A percentile compares a stretch with the other conserved stretches of the same genome.
These are phyloP conservation scores for Chernovozyma sophiae-reginae DNA, from an alignment of 1,139 yeast species.

Conservation along the genomic window DNA sequence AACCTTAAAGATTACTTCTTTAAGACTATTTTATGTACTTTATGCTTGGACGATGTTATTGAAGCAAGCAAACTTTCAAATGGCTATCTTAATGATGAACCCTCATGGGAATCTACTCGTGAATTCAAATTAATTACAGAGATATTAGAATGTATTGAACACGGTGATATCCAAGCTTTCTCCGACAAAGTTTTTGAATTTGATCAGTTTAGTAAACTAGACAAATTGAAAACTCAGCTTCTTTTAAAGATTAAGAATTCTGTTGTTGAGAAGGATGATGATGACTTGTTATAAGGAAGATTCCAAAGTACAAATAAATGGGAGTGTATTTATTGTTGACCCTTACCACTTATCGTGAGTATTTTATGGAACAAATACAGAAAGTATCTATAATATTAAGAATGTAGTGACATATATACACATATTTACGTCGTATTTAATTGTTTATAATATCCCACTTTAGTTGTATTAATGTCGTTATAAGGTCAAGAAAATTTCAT, in stretches of 20 bases:
- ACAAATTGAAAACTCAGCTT: constrained; percentile 87
- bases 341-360: too few relatives aligned
- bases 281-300: constrained; percentile 30
- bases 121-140: constrained; percentile 68
- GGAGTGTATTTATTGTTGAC: too few relatives aligned
- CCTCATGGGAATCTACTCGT: constrained; percentile 71
- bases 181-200: constrained; percentile 74
- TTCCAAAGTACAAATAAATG: too few relatives aligned
- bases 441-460: too few relatives aligned
- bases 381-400: too few relatives aligned
- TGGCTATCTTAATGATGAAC: constrained; percentile 67
- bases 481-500: too few relatives aligned
- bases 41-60: constrained; percentile 80
- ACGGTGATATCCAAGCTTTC: constrained; percentile 75
- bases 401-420: not conserved
- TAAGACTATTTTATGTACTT: constrained; percentile 75
- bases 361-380: too few relatives aligned
- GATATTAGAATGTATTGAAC: constrained; percentile 66
- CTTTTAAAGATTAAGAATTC: constrained; percentile 76
- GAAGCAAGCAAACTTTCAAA: constrained; percentile 76
- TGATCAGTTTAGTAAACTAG: constrained; percentile 86
- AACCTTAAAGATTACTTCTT: constrained; percentile 87
- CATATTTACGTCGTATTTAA: too few relatives aligned
- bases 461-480: too few relatives aligned
- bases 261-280: constrained; percentile 73